Percentiles rank a stretch among this genome's conserved stretches.
Evolutionary conservation across 129 eudicot genomes (phyloP).

Genomic region (Apium graveolens): DNA sequence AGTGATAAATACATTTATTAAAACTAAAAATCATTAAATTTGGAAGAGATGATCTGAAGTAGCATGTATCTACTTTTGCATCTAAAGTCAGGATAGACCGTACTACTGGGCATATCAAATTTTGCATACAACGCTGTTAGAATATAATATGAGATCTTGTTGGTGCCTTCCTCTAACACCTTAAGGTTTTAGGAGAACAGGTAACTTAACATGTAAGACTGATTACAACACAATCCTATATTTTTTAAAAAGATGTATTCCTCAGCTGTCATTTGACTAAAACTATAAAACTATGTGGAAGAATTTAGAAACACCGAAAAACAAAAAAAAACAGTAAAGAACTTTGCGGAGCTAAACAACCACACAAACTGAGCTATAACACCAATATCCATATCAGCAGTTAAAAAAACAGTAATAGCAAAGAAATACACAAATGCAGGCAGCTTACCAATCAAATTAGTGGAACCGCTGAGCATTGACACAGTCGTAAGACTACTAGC

Average conservation of each 20-base stretch:
- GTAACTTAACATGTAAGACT: not conserved
- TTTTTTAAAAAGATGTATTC: not conserved
- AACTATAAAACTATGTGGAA: too few species aligned
- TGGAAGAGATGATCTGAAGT: not conserved
- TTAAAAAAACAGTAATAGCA: not conserved
- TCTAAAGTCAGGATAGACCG: not conserved
- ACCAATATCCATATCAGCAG: not conserved
- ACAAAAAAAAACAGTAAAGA: too few species aligned
- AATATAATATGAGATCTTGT: too few species aligned
- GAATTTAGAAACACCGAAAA: not conserved
- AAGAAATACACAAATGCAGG: not conserved
- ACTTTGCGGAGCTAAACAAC: not conserved
- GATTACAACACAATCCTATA: not conserved
- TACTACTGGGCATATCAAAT: not conserved
- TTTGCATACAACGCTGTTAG: not conserved
- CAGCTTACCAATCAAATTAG: constrained; percentile 30
- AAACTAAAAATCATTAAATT: too few species aligned
- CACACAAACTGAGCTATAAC: not conserved
- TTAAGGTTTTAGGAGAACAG: too few species aligned
- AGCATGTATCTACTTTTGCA: not conserved
- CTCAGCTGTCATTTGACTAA: not conserved
- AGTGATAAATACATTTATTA: not conserved
- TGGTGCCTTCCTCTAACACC: too few species aligned
- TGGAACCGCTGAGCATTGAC: constrained; percentile 34
- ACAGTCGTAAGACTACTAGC: constrained; percentile 41